Evolutionary conservation across 2,329 filamentous ascomycete genomes (phyloP), one percentile per base, ranked within the genome.

Genomic region (Bipolaris zeicola): DNA sequence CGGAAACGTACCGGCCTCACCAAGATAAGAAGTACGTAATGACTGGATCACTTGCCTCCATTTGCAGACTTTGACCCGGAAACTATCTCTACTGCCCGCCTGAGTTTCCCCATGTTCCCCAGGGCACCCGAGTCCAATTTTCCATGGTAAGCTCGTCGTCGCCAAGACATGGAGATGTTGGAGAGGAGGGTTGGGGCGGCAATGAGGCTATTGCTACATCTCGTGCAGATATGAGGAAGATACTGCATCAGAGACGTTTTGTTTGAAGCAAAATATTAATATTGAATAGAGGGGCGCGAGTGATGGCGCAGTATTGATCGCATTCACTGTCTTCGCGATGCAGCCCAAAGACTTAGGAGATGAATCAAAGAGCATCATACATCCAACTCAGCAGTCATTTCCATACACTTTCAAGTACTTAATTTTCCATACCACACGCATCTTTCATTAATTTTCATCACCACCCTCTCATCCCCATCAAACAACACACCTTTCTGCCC

Each of bases 11-110:
- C 73, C 73, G 73, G 71, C 71, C 72, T 68, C 62, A 59, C 61
- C 63, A 58, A 68, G 67, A 70, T 72, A 67, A 69, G 44, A 57
- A 48, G 66, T 75, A 76, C 74, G 74, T 76, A 76, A 76, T 76
- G 56, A 52, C 65, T 64, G 62, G 60, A 69, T 69, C 66, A 63
- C 50, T 67, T 60, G 48, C 58, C 64, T 61, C 3, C 38, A 58
- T 60, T 50, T 49, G 50, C 43, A 58, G 43, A 49, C 6, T 55
- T 43, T 52, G 52, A 52, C 58, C 61, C 61, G 55, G 52, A 55
- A 31, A 42, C 53, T 48, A 45, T 49, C 51, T 57, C 34, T 44
- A 42, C 55, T 56, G 47, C 50, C 51, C 55, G 52, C 44, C 44
- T 50, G 37, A 46, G n/a, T 39, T 50, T 33, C 50, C 38, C 13